Conservation (phyloP, 495 filamentous ascomycete species). For the Trichodelitschia bisporula region DNA sequence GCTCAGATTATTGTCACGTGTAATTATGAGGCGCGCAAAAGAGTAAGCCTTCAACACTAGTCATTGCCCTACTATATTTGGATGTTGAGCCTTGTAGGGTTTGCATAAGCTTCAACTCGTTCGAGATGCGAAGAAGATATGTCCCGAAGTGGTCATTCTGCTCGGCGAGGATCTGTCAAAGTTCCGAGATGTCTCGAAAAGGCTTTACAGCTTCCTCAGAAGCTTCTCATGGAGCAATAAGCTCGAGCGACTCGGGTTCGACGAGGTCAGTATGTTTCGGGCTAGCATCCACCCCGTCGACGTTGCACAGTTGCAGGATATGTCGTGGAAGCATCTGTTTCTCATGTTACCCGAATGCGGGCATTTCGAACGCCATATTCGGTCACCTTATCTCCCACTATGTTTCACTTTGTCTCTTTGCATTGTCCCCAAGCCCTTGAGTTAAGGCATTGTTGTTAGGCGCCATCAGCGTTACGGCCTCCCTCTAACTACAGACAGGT, state of each 20-base stretch:
- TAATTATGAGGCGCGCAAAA: constrained; percentile 63
- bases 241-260: constrained; percentile 62
- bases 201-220: constrained; percentile 43
- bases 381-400: too few species aligned
- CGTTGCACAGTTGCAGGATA: constrained; percentile 4
- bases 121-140: constrained; percentile 51
- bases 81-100: constrained; percentile 21
- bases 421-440: too few species aligned
- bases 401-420: too few species aligned
- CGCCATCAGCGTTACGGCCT: constrained; percentile 13
- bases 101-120: constrained; percentile 68
- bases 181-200: constrained; percentile 69
- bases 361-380: too few species aligned
- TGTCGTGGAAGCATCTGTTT: too few species aligned
- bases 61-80: constrained; percentile 6
- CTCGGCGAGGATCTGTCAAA: constrained; percentile 68
- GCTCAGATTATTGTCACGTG: constrained; percentile 85
- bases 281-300: constrained; percentile 5
- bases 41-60: constrained; percentile 9
- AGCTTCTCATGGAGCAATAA: constrained; percentile 46
- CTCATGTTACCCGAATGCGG: too few species aligned
- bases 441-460: too few species aligned
- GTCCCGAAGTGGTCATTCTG: constrained; percentile 64
- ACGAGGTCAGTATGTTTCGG: too few species aligned
- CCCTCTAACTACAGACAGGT: constrained; percentile 19